Evolutionary conservation across 225 moss, liverwort and hornwort species (phyloP).

Genomic region (Takakia lepidozioides): DNA sequence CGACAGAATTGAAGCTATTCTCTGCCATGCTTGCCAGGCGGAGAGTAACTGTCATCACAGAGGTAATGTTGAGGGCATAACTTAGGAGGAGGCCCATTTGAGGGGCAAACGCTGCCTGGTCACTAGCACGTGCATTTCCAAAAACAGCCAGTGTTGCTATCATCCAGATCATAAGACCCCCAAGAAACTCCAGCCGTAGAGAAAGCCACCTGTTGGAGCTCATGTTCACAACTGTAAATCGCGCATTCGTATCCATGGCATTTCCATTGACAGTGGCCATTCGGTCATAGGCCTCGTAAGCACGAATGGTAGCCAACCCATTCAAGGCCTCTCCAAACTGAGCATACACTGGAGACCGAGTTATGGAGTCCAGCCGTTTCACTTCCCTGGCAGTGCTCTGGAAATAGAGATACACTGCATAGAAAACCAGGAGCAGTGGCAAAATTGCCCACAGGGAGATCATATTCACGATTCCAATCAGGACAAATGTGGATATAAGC

Average conservation of each 20-base stretch:
- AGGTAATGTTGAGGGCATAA: slow-evolving; percentile 63
- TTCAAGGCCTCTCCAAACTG: slow-evolving; percentile 80
- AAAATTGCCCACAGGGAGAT: slow-evolving; percentile 74
- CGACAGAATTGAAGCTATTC: slow-evolving; percentile 74
- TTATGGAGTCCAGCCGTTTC: slow-evolving; percentile 66
- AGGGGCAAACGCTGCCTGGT: slow-evolving; percentile 60
- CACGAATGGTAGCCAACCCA: slow-evolving; percentile 64
- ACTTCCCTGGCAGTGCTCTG: slow-evolving; percentile 74
- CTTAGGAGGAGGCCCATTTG: slow-evolving; percentile 79
- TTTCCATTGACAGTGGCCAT: slow-evolving; percentile 62
- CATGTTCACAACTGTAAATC: slow-evolving; percentile 66
- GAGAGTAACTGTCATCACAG: slow-evolving; percentile 55
- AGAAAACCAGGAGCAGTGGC: slow-evolving; percentile 57
- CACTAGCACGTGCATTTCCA: slow-evolving; percentile 45
- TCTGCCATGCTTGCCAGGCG: slow-evolving; percentile 68
- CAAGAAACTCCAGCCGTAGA: slow-evolving; percentile 65
- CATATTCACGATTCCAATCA: slow-evolving; percentile 55
- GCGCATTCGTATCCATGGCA: slow-evolving; percentile 61
- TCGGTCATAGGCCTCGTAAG: slow-evolving; percentile 61
- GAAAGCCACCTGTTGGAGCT: slow-evolving; percentile 73
- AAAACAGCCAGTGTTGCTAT: slow-evolving; percentile 61
- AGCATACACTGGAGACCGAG: slow-evolving; percentile 71
- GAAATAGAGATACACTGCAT: slow-evolving; percentile 60
- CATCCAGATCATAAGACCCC: slow-evolving; percentile 75
- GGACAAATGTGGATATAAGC: slow-evolving; percentile 57